These are phyloP conservation scores for Mucuna pruriens DNA, from an alignment of 306 rosid species.

Conservation along the genomic window DNA sequence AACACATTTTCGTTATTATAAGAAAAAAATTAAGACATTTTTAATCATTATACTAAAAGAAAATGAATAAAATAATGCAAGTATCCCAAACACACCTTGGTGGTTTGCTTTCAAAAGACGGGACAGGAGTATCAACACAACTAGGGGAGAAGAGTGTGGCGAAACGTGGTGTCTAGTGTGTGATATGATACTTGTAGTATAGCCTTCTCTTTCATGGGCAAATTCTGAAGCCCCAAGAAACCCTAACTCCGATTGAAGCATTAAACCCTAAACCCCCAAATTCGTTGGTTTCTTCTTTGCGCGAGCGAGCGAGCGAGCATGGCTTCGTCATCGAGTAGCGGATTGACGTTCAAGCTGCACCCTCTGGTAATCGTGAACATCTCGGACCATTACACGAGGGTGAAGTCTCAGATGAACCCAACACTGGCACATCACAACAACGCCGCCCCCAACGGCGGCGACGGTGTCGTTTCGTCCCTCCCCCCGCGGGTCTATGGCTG, in stretches of 20 bases:
- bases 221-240: neutral
- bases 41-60: too few species aligned
- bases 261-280: conserved; percentile 34
- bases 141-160: too few species aligned
- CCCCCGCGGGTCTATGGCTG: conserved; percentile 81
- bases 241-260: neutral
- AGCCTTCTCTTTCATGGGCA: neutral
- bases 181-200: too few species aligned
- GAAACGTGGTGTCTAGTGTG: too few species aligned
- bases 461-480: conserved; percentile 42
- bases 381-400: conserved; percentile 90
- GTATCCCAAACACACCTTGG: too few species aligned
- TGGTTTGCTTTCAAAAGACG: too few species aligned
- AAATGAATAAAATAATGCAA: too few species aligned
- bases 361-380: conserved; percentile 95
- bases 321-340: conserved; percentile 96
- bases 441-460: conserved; percentile 43
- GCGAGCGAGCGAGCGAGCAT: too few species aligned
- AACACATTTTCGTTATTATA: too few species aligned
- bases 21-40: too few species aligned
- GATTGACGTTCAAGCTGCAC: conserved; percentile 93
- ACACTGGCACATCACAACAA: conserved; percentile 33
- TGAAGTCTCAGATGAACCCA: conserved; percentile 83
- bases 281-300: neutral
- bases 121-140: too few species aligned